phyloP scores from a whole-genome alignment of 2,329 filamentous ascomycete species.

The Cercospora zeae-maydis region DNA sequence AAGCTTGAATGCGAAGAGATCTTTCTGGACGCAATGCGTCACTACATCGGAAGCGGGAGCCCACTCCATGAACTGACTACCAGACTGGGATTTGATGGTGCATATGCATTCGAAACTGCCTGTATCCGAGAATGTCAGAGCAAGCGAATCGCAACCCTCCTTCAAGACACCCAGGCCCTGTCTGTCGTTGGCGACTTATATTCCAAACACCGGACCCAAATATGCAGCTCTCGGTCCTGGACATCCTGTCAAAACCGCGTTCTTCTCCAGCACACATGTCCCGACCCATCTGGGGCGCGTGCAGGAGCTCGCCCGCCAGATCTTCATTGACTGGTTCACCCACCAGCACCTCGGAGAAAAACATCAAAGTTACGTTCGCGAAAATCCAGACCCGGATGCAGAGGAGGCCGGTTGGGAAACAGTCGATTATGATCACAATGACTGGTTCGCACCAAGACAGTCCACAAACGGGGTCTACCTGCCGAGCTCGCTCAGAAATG shows the following conservation, averaged over 20 bases:
- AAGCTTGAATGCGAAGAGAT: conserved; percentile 10
- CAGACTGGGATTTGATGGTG: background rate
- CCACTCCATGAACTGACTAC: background rate
- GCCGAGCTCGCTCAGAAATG: background rate
- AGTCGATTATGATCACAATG: no score
- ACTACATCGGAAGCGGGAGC: conserved; percentile 24
- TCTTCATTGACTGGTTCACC: background rate
- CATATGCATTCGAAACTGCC: background rate
- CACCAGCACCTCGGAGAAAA: background rate
- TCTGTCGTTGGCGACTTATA: background rate
- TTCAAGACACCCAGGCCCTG: background rate
- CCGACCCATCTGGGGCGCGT: background rate
- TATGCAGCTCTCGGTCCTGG: background rate
- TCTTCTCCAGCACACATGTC: background rate
- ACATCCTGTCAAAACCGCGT: background rate
- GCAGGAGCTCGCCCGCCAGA: background rate
- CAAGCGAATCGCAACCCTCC: background rate
- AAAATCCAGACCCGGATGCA: background rate
- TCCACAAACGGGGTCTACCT: background rate
- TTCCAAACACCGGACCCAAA: background rate
- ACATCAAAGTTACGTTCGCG: background rate
- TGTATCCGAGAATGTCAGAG: background rate
- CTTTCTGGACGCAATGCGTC: conserved; percentile 10
- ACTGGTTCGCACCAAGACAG: background rate
- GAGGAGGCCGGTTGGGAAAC: no score